Conservation (phyloP, 768 basidiomycete species). For the Russula ochroleuca region DNA sequence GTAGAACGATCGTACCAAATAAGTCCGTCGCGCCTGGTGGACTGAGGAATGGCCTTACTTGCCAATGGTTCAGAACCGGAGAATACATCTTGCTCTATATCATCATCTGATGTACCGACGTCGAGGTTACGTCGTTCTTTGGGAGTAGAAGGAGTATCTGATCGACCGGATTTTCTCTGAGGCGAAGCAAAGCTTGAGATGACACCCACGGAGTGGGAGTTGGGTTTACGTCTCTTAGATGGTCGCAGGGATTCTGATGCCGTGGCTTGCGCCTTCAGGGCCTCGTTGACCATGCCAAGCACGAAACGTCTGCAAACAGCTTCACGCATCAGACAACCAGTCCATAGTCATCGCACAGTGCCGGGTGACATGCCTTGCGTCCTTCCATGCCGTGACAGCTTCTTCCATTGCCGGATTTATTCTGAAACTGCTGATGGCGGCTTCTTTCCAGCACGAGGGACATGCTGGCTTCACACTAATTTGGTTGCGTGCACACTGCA, state of each 20-base stretch:
- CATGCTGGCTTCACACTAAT: constrained; percentile 37
- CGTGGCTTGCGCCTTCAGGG: not conserved
- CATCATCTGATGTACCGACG: constrained; percentile 3
- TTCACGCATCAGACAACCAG: constrained; percentile 1
- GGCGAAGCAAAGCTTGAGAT: not conserved
- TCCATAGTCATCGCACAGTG: constrained; percentile 1
- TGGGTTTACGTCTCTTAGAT: constrained; percentile 27
- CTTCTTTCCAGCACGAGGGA: constrained; percentile 36
- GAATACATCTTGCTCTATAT: not conserved
- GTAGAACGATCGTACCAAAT: not conserved
- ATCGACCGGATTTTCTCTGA: not conserved
- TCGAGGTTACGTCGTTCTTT: not conserved
- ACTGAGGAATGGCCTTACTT: constrained; percentile 2
- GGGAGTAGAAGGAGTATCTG: not conserved
- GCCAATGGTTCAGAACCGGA: not conserved
- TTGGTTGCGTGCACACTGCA: constrained; percentile 39
- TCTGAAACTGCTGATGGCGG: constrained; percentile 35
- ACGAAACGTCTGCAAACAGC: constrained; percentile 20
- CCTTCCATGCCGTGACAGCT: constrained; percentile 37
- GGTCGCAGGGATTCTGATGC: constrained; percentile 13
- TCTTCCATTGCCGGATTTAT: constrained; percentile 40
- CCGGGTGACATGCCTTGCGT: constrained; percentile 34
- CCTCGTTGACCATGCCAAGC: constrained; percentile 9
- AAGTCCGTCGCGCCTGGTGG: not conserved
- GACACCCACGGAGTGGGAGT: not conserved